Evolutionary conservation across 306 rosid species (phyloP).

Genomic region (Pyrus communis): DNA sequence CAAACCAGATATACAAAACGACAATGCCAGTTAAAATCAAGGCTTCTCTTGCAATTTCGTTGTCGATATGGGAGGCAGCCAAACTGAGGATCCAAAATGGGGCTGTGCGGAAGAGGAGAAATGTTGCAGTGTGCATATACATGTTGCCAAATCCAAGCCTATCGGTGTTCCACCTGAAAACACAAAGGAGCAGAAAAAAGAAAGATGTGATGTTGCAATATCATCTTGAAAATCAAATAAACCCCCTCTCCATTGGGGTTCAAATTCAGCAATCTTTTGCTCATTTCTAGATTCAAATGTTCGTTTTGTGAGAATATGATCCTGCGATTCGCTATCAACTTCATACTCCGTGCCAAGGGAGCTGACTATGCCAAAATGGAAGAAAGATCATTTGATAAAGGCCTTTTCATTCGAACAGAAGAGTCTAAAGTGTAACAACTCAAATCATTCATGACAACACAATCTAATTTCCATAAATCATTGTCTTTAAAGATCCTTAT

Average conservation of each 20-base stretch:
- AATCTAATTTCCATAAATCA: too few species aligned
- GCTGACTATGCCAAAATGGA: constrained; percentile 34
- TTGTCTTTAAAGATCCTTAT: too few species aligned
- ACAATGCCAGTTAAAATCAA: constrained; percentile 26
- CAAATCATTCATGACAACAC: too few species aligned
- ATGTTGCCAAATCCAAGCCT: constrained; percentile 46
- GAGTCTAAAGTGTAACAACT: too few species aligned
- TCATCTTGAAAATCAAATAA: constrained; percentile 34
- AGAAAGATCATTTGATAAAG: too few species aligned
- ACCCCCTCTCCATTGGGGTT: constrained; percentile 52
- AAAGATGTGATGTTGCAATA: constrained; percentile 20
- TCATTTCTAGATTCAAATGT: constrained; percentile 29
- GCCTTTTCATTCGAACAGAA: too few species aligned
- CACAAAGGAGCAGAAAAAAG: constrained; percentile 41
- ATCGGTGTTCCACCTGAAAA: constrained; percentile 44
- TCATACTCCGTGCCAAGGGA: constrained; percentile 52
- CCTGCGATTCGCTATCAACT: constrained; percentile 32
- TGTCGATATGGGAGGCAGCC: constrained; percentile 40
- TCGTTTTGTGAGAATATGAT: background rate
- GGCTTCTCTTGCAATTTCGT: constrained; percentile 23
- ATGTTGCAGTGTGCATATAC: constrained; percentile 43
- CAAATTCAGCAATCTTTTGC: constrained; percentile 19
- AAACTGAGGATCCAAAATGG: constrained; percentile 44
- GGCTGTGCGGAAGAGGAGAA: constrained; percentile 43
- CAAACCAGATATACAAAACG: constrained; percentile 36